Evolutionary conservation across 441 rosid species (phyloP).

Genomic region (Populus hybrid): DNA sequence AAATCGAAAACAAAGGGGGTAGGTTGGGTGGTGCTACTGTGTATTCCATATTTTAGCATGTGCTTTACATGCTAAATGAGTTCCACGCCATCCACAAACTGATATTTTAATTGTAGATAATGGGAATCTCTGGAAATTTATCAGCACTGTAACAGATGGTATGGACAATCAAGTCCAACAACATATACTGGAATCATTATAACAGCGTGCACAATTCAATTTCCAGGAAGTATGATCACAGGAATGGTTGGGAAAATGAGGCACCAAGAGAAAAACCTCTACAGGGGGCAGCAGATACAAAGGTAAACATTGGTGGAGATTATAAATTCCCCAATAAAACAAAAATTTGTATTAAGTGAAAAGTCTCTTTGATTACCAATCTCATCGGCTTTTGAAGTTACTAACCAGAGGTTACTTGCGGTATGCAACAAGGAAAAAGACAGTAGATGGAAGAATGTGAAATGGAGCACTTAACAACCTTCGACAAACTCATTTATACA

Average conservation of each 20-base stretch:
- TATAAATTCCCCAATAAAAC: not conserved
- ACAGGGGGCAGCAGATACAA: not conserved
- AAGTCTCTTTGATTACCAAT: not conserved
- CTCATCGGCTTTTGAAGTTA: not conserved
- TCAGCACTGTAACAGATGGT: not conserved
- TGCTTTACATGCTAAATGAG: not conserved
- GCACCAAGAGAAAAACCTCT: not conserved
- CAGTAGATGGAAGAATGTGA: not conserved
- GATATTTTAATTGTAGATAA: not conserved
- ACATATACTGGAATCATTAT: not conserved
- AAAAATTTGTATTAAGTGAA: not conserved
- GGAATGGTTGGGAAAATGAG: not conserved
- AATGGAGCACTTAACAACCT: not conserved
- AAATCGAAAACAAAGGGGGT: not conserved
- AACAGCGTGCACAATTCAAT: not conserved
- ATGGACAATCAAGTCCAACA: not conserved
- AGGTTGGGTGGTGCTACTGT: not conserved
- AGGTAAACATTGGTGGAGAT: not conserved
- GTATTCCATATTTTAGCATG: not conserved
- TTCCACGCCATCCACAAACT: not conserved
- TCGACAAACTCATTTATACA: not conserved
- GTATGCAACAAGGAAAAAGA: not conserved
- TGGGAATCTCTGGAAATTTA: not conserved
- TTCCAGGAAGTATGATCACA: not conserved
- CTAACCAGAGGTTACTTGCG: not conserved